Percentiles rank a stretch among this genome's conserved stretches.
These are phyloP conservation scores for Starmerella geochares DNA, from an alignment of 805 yeast genomes.

Conservation along the genomic window DNA sequence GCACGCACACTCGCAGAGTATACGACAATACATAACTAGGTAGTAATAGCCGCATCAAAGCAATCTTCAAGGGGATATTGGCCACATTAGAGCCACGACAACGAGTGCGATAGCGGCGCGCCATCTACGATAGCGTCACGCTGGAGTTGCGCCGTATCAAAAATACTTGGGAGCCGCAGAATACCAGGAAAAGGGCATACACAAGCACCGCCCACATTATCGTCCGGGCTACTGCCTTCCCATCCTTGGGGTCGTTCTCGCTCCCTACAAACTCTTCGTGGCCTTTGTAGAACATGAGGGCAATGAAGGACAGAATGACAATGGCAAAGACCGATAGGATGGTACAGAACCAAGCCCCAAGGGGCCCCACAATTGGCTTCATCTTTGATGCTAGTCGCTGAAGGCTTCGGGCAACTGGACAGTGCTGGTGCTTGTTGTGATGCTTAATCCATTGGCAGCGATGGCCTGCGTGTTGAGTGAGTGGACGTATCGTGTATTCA, in stretches of 20 bases:
- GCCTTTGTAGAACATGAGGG: constrained; percentile 63
- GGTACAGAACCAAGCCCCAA: constrained; percentile 90
- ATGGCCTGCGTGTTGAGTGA: too few relatives aligned
- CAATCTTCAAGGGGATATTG: too few relatives aligned
- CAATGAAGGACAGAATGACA: constrained; percentile 75
- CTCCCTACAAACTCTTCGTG: constrained; percentile 94
- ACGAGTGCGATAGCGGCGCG: neutral
- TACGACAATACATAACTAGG: constrained; percentile 8
- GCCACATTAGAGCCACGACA: too few relatives aligned
- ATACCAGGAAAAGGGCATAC: constrained; percentile 66
- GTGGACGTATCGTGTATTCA: too few relatives aligned
- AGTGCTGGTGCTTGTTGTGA: too few relatives aligned
- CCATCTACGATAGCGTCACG: constrained; percentile 40
- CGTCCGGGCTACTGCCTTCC: constrained; percentile 85
- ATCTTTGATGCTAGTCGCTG: constrained; percentile 9
- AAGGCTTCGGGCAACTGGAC: neutral
- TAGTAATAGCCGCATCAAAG: too few relatives aligned
- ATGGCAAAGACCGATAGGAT: constrained; percentile 86
- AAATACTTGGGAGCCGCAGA: constrained; percentile 80
- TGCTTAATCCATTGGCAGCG: too few relatives aligned
- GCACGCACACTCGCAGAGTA: constrained; percentile 17
- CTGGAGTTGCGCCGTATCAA: constrained; percentile 54
- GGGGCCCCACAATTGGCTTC: constrained; percentile 23
- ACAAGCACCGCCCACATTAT: constrained; percentile 82
- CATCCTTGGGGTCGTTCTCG: constrained; percentile 80